Conservation (phyloP, 2,329 filamentous ascomycete genomes). For the Colletotrichum spinosum region DNA sequence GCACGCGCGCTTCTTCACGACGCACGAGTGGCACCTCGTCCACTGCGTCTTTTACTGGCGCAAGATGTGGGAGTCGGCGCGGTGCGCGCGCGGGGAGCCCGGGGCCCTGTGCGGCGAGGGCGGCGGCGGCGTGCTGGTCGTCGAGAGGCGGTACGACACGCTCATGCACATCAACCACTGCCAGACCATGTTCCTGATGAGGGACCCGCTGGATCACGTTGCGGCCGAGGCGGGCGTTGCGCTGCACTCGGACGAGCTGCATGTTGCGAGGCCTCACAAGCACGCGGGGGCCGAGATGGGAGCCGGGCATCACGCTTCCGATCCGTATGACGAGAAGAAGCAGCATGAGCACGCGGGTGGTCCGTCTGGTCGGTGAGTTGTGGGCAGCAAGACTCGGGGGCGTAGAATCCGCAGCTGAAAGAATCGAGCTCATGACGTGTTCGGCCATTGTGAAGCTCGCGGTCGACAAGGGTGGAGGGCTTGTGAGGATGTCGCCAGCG, state of each 20-base stretch:
- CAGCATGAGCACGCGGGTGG: too few species aligned
- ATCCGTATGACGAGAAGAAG: slow-evolving; percentile 1
- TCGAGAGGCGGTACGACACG: slow-evolving; percentile 25
- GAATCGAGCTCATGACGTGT: too few species aligned
- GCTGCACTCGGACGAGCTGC: slow-evolving; percentile 24
- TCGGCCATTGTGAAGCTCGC: too few species aligned
- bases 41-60: slow-evolving; percentile 50
- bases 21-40: slow-evolving; percentile 45
- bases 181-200: slow-evolving; percentile 21
- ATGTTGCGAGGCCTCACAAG: slow-evolving; percentile 22
- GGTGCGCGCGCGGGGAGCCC: not conserved
- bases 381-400: too few species aligned
- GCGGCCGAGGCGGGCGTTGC: slow-evolving; percentile 25
- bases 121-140: slow-evolving; percentile 13
- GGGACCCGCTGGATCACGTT: slow-evolving; percentile 12
- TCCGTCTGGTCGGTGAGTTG: too few species aligned
- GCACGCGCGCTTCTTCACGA: slow-evolving; percentile 37
- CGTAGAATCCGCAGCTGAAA: too few species aligned
- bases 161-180: slow-evolving; percentile 25
- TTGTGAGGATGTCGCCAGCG: too few species aligned
- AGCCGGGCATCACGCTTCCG: not conserved
- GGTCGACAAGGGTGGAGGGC: too few species aligned
- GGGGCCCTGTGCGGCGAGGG: slow-evolving; percentile 14
- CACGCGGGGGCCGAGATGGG: not conserved
- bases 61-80: slow-evolving; percentile 40